These are phyloP conservation scores for Conringia planisiliqua DNA, from an alignment of 345 rosid genomes.

Conservation along the genomic window DNA sequence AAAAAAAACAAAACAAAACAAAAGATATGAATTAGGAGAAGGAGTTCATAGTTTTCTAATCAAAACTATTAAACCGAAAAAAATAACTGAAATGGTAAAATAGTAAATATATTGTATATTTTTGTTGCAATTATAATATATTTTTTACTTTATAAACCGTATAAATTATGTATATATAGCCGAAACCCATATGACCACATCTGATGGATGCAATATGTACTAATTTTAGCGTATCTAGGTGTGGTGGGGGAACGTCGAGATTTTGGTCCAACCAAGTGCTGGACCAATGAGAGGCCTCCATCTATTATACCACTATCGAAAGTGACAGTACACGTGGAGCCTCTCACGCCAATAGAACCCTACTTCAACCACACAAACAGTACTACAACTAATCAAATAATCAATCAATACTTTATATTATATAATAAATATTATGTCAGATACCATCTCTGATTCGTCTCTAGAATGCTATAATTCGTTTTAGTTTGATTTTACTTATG, in stretches of 20 bases:
- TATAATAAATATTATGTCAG: not conserved
- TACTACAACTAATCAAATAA: not conserved
- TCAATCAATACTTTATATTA: not conserved
- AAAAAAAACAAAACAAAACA: too few relatives aligned
- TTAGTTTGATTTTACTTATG: not conserved
- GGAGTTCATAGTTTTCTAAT: too few relatives aligned
- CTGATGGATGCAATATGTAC: too few relatives aligned
- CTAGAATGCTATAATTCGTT: not conserved
- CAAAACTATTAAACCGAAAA: too few relatives aligned
- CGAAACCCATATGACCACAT: too few relatives aligned
- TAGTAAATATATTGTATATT: too few relatives aligned
- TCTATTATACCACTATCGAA: conserved; percentile 26
- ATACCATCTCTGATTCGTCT: conserved; percentile 13
- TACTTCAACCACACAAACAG: conserved; percentile 19
- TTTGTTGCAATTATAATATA: too few relatives aligned
- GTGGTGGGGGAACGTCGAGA: conserved; percentile 9
- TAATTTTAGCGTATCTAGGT: not conserved
- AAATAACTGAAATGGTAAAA: too few relatives aligned
- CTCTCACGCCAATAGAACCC: conserved; percentile 10
- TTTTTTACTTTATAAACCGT: too few relatives aligned
- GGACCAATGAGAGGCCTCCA: conserved; percentile 18
- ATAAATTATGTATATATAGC: too few relatives aligned
- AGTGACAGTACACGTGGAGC: conserved; percentile 27
- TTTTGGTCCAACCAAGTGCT: conserved; percentile 16
- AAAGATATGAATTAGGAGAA: too few relatives aligned